These are phyloP conservation scores for Amanita phalloides DNA, from an alignment of 768 basidiomycete species.

Conservation along the genomic window DNA sequence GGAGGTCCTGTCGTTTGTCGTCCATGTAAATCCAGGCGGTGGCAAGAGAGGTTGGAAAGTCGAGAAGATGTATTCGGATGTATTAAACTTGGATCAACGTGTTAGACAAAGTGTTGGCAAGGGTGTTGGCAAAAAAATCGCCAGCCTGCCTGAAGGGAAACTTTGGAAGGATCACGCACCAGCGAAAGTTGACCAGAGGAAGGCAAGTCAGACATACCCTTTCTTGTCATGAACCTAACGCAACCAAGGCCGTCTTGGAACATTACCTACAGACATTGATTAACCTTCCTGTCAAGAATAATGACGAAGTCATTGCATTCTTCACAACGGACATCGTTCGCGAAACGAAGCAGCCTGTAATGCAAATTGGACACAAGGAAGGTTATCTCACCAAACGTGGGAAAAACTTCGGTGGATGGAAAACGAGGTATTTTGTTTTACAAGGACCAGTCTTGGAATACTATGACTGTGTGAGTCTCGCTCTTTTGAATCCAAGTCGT, in stretches of 20 bases:
- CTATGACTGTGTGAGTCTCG: conserved; percentile 78
- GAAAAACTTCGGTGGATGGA: conserved; percentile 98
- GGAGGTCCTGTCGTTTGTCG: conserved; percentile 84
- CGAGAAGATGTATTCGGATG: conserved; percentile 91
- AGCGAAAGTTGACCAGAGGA: conserved; percentile 91
- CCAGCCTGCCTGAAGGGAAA: conserved; percentile 78
- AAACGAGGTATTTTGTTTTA: conserved; percentile 89
- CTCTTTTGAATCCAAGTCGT: not conserved
- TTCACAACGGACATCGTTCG: conserved; percentile 84
- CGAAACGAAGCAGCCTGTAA: conserved; percentile 63
- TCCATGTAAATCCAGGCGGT: conserved; percentile 60
- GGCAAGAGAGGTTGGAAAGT: conserved; percentile 73
- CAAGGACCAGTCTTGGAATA: conserved; percentile 89
- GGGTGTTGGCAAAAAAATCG: conserved; percentile 69
- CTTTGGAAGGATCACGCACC: conserved; percentile 97
- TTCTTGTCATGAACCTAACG: not conserved
- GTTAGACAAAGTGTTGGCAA: conserved; percentile 60
- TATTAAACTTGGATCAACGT: conserved; percentile 76
- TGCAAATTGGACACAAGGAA: conserved; percentile 81
- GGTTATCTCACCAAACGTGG: conserved; percentile 94
- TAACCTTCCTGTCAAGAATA: conserved; percentile 73
- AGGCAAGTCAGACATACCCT: conserved; percentile 39
- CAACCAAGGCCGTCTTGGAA: conserved; percentile 61
- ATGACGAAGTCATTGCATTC: conserved; percentile 85
- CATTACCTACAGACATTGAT: conserved; percentile 80